Percentiles rank a stretch among this genome's conserved stretches.
These are phyloP conservation scores for Kwoniella heveanensis DNA, from an alignment of 768 basidiomycete genomes.

Conservation along the genomic window DNA sequence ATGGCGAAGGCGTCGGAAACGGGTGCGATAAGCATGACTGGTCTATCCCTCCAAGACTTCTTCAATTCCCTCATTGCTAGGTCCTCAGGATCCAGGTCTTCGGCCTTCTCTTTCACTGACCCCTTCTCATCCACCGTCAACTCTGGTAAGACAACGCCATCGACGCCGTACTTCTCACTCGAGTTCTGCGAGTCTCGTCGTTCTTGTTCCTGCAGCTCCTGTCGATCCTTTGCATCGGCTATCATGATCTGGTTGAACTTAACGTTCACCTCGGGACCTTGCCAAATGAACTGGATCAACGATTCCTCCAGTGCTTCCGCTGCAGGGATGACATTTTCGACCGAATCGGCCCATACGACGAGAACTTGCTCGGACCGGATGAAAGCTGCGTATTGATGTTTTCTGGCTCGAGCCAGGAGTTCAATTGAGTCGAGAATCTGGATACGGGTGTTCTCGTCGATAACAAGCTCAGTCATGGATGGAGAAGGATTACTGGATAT, in stretches of 20 bases:
- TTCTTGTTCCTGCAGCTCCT: slow-evolving; percentile 25
- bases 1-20: slow-evolving; percentile 47
- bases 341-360: slow-evolving; percentile 78
- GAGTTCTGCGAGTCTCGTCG: slow-evolving; percentile 16
- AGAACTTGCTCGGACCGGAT: slow-evolving; percentile 81
- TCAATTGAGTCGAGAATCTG: slow-evolving; percentile 80
- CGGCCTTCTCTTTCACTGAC: slow-evolving; percentile 19
- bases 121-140: slow-evolving; percentile 39
- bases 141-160: slow-evolving; percentile 19
- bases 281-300: slow-evolving; percentile 81
- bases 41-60: slow-evolving; percentile 40
- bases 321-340: slow-evolving; percentile 70
- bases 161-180: slow-evolving; percentile 20
- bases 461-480: slow-evolving; percentile 52
- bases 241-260: slow-evolving; percentile 43
- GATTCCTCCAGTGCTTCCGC: slow-evolving; percentile 64
- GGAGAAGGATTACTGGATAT: slow-evolving; percentile 33
- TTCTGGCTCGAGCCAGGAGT: slow-evolving; percentile 73
- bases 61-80: slow-evolving; percentile 33
- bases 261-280: slow-evolving; percentile 52
- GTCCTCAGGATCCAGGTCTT: slow-evolving; percentile 49
- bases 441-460: slow-evolving; percentile 79
- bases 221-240: slow-evolving; percentile 31
- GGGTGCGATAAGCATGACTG: slow-evolving; percentile 49
- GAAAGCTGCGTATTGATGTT: slow-evolving; percentile 88